Evolutionary conservation across 108 stramenopile genomes (phyloP), one percentile per base, ranked within the genome.

Genomic region (Pseudonitzschia multiseries): DNA sequence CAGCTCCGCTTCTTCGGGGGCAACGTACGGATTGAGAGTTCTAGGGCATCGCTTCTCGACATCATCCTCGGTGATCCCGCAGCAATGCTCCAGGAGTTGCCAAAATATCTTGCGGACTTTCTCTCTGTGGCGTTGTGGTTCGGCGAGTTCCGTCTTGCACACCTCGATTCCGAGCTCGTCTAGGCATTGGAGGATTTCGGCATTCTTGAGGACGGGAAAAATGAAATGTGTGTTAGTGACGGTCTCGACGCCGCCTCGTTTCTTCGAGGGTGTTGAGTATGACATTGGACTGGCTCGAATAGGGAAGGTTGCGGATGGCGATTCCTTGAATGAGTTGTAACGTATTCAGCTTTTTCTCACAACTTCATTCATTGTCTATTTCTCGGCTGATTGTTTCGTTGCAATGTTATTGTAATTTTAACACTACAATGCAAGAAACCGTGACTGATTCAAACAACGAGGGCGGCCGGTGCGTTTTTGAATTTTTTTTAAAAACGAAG

Each of bases 121-220:
- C 8, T 96, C 93, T 71, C 86, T 91, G 82, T 92, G 86, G 13
- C 90, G 80, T 9, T 84, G 77, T 5, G 96, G 96, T 43, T 96
- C 93, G 17, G 74, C 67, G 42, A 96, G 76, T 75, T 95, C 93
- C 0, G 70, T 62, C 69, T 96, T 93, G 42, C 86, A 80, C 53
- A 96, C 62, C 36, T 88, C 82, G 46, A 96, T 87, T 54, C 80
- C 83, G 26, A 96, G 77, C 73, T 96, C 97, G 24, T 72, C 60
- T 79, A 95, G 76, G 71, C 93, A 93, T 74, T 89, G 81, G 28
- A 97, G 70, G 21, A 97, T 95, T 51, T 90, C 89, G 17, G 83
- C 51, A 59, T 83, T 85, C 71, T 95, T 93, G 33, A 97, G 87
- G 28, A 94, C 61, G 28, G 96, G 96, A 73, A 94, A 97, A 48